These are phyloP conservation scores for Micromonas commoda DNA, from an alignment of 139 green algal genomes.

Conservation along the genomic window DNA sequence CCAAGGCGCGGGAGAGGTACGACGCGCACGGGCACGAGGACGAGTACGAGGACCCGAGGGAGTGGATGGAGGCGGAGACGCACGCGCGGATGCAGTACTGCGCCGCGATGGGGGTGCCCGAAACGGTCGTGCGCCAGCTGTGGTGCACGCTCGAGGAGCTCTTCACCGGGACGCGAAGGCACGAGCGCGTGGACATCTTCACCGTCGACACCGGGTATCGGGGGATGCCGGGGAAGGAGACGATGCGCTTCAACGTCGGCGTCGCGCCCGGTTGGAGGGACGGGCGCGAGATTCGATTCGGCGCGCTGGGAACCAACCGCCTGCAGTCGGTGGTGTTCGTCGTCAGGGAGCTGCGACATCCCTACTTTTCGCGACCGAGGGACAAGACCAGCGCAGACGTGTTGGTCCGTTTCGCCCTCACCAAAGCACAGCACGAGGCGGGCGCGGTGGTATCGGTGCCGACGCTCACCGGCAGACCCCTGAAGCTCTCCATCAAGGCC, in stretches of 20 bases:
- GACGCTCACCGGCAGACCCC: background rate
- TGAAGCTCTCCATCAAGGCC: background rate
- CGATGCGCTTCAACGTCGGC: background rate
- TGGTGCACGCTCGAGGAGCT: background rate
- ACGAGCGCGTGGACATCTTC: background rate
- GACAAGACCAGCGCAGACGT: too few species aligned
- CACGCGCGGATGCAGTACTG: slow-evolving; percentile 13
- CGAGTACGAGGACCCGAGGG: background rate
- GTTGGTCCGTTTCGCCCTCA: too few species aligned
- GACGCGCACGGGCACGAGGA: background rate
- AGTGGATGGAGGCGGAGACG: background rate
- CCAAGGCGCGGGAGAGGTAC: background rate
- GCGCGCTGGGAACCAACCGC: background rate
- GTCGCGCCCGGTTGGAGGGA: background rate
- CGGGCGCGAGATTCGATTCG: background rate
- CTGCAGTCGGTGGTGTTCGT: background rate
- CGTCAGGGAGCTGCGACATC: background rate
- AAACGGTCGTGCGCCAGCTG: background rate
- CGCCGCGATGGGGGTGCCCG: background rate
- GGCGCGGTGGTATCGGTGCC: background rate
- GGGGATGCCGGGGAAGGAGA: background rate
- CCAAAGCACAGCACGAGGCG: background rate
- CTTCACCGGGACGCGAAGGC: background rate
- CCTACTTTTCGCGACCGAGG: background rate
- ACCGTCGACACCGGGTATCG: background rate